Evolutionary conservation across 306 rosid genomes (phyloP), one percentile per base, ranked within the genome.

Genomic region (Vigna reflexopilosa): DNA sequence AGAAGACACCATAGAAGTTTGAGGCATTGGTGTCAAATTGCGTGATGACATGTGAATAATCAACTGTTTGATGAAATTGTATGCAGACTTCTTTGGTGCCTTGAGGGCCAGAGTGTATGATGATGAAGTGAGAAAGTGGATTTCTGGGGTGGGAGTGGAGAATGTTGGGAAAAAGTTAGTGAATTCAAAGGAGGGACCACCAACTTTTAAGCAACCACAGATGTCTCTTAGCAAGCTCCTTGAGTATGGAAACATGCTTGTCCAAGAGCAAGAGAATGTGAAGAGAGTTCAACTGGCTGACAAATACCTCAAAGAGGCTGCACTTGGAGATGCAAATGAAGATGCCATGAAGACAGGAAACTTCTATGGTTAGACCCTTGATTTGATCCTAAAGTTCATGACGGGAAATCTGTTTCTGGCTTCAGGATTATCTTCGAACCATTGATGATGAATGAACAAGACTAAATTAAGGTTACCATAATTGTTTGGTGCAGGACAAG

Each of bases 121-220:
- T 40, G 90, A 91, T 75, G 90, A 87, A 86, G 91, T 91, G 20
- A 86, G 93, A 88, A 85, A 77, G 52, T 87, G 93, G 96, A 51
- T 91, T 40, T 24, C 84, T 5, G 52, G 88, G 61, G 81, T 91
- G 0, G 93, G 96, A 7, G 90, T 91, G 9, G 89, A 87, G 36
- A 79, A 62, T 47, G 44, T 91, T 12, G 92, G 92, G 34, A 91
- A 82, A 76, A 85, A 15, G 77, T 93, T 89, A 12, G 96, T 91
- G 84, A 91, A 91, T 66, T 91, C 93, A 16, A 91, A 87, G 71
- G 96, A 91, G 49, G 96, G 87, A 20, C 93, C 93, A 48, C 97
- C 92, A 64, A 86, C 83, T 32, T 88, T 91, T 51, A 84, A 89
- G 66, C 89, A 83, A 77, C 93, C 96, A 51, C 82, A 62, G 79